Percentiles rank a stretch among this genome's conserved stretches.
Evolutionary conservation across 495 filamentous ascomycete species (phyloP).

Genomic region (Xylaria venustula): DNA sequence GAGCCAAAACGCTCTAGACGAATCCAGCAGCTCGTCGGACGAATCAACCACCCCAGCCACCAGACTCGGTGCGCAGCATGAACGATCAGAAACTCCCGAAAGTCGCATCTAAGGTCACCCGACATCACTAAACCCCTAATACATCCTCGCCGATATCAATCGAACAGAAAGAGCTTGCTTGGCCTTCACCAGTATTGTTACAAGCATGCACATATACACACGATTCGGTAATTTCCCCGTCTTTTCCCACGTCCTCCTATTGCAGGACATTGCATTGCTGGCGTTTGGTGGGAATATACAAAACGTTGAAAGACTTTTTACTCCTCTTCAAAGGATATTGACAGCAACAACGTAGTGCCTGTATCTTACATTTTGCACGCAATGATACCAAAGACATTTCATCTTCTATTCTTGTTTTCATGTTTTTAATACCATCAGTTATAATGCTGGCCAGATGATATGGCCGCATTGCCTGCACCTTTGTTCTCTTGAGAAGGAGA

Average conservation of each 20-base stretch:
- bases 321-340: slow-evolving; percentile 19
- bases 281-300: slow-evolving; percentile 34
- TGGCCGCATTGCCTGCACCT: slow-evolving; percentile 4
- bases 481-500: too few relatives aligned
- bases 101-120: not conserved
- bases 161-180: not conserved
- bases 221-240: slow-evolving; percentile 24
- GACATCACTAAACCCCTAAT: not conserved
- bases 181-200: not conserved
- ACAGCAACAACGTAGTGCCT: slow-evolving; percentile 25
- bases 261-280: slow-evolving; percentile 28
- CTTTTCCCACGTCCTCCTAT: slow-evolving; percentile 16
- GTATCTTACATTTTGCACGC: slow-evolving; percentile 29
- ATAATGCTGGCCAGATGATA: slow-evolving; percentile 22
- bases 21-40: slow-evolving; percentile 33
- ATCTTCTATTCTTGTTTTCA: not conserved
- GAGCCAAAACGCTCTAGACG: slow-evolving; percentile 19
- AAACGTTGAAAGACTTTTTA: slow-evolving; percentile 23
- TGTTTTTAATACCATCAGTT: too few relatives aligned
- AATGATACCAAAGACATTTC: slow-evolving; percentile 35
- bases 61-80: slow-evolving; percentile 13
- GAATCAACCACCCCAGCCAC: slow-evolving; percentile 21
- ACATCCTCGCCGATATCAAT: not conserved
- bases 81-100: slow-evolving; percentile 5
- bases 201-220: slow-evolving; percentile 24